Percentiles rank a stretch among this genome's conserved stretches.
phyloP scores from a whole-genome alignment of 176 grass and related monocot species.

The Dendrocalamus sinicus region DNA sequence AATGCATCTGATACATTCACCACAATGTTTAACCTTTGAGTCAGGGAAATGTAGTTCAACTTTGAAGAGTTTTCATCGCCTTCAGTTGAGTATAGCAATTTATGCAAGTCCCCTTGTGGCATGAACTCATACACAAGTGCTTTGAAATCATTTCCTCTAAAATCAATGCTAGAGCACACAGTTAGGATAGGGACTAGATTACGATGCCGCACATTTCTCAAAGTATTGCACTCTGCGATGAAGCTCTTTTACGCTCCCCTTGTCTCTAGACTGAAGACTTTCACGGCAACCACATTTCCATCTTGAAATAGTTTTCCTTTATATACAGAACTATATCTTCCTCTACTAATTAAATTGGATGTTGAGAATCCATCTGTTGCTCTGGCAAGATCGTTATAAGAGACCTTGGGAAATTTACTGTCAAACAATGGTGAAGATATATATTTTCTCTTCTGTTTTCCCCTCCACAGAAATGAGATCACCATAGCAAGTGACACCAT shows the following conservation, averaged over 20 bases:
- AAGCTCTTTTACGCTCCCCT: slow-evolving; percentile 30
- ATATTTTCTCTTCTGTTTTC: background rate
- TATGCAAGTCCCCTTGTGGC: slow-evolving; percentile 31
- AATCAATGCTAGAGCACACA: slow-evolving; percentile 37
- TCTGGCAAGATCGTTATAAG: background rate
- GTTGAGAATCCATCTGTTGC: slow-evolving; percentile 31
- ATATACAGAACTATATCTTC: slow-evolving; percentile 10
- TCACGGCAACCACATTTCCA: slow-evolving; percentile 20
- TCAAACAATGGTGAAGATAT: background rate
- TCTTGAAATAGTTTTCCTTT: background rate
- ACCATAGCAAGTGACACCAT: background rate
- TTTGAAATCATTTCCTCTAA: slow-evolving; percentile 49
- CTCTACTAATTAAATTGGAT: slow-evolving; percentile 19
- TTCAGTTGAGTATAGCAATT: background rate
- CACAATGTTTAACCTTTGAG: slow-evolving; percentile 38
- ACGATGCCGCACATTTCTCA: slow-evolving; percentile 45
- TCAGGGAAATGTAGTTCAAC: background rate
- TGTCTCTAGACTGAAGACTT: slow-evolving; percentile 26
- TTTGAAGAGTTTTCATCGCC: background rate
- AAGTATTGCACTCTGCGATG: slow-evolving; percentile 29
- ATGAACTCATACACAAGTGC: slow-evolving; percentile 38
- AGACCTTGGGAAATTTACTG: background rate
- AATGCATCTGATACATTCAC: slow-evolving; percentile 39
- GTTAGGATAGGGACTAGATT: slow-evolving; percentile 44
- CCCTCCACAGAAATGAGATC: background rate